phyloP scores from a whole-genome alignment of 257 asterid species.

The Solanum okadae region DNA sequence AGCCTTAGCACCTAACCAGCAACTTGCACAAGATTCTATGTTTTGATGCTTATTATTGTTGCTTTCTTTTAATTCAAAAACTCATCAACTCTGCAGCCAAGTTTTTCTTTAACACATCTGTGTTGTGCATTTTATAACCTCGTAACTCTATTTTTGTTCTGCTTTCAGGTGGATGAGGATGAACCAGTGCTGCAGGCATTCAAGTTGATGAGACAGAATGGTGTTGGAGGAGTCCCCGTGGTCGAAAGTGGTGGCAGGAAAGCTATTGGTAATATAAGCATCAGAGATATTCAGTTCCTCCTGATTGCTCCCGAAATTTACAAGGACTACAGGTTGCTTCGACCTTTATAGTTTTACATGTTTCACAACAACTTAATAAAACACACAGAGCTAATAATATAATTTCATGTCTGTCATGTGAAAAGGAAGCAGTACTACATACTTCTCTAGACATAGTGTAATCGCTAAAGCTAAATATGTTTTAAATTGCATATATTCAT shows the following conservation, averaged over 20 bases:
- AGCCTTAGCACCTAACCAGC: neutral
- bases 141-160: neutral
- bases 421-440: neutral
- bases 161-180: slow-evolving; percentile 60
- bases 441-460: neutral
- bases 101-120: neutral
- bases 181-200: slow-evolving; percentile 97
- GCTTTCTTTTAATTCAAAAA: neutral
- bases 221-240: slow-evolving; percentile 91
- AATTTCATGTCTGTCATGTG: neutral
- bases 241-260: slow-evolving; percentile 61
- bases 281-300: slow-evolving; percentile 92
- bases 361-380: neutral
- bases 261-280: slow-evolving; percentile 91
- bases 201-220: slow-evolving; percentile 79
- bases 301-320: slow-evolving; percentile 89
- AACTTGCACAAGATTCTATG: neutral
- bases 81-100: neutral
- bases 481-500: neutral
- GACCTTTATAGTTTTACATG: neutral
- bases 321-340: slow-evolving; percentile 65
- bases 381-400: neutral
- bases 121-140: neutral
- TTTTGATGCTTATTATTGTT: neutral
- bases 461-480: neutral